Evolutionary conservation across 2,329 filamentous ascomycete genomes (phyloP).

Genomic region (Colletotrichum camelliae): DNA sequence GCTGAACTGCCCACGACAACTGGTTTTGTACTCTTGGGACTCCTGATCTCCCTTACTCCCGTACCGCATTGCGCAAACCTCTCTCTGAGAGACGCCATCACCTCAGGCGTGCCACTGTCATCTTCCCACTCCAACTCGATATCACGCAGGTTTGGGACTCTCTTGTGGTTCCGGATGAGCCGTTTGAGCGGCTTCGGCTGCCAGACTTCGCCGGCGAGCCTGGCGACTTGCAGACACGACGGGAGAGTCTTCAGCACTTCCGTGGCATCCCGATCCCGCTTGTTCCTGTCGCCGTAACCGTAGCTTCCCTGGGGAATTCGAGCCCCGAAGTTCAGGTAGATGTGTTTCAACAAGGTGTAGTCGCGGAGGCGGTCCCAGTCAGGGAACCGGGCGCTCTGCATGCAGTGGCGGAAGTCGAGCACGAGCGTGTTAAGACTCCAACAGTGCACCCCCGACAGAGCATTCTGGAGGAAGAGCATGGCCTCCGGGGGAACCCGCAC

Average conservation of each 20-base stretch:
- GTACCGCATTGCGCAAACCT: background rate
- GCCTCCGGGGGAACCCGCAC: background rate
- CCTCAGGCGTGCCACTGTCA: background rate
- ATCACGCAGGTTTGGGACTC: background rate
- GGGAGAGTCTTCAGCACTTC: background rate
- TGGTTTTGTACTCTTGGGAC: background rate
- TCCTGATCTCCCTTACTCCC: background rate
- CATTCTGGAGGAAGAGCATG: background rate
- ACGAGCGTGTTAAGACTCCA: background rate
- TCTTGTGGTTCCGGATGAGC: background rate
- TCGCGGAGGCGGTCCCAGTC: background rate
- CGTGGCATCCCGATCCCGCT: background rate
- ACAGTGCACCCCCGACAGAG: background rate
- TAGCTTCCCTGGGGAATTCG: background rate
- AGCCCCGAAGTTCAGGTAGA: background rate
- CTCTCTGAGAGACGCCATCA: background rate
- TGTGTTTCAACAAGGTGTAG: rapidly evolving
- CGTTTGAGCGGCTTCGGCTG: background rate
- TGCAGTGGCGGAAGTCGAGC: background rate
- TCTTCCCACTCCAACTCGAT: background rate
- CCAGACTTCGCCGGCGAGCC: background rate
- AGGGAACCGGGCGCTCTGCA: background rate
- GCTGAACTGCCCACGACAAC: background rate
- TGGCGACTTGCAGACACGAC: background rate
- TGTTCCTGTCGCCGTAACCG: background rate